Evolutionary conservation across 2,329 filamentous ascomycete species (phyloP), one percentile per base, ranked within the genome.

Genomic region (Sporothrix pseudoabietina): DNA sequence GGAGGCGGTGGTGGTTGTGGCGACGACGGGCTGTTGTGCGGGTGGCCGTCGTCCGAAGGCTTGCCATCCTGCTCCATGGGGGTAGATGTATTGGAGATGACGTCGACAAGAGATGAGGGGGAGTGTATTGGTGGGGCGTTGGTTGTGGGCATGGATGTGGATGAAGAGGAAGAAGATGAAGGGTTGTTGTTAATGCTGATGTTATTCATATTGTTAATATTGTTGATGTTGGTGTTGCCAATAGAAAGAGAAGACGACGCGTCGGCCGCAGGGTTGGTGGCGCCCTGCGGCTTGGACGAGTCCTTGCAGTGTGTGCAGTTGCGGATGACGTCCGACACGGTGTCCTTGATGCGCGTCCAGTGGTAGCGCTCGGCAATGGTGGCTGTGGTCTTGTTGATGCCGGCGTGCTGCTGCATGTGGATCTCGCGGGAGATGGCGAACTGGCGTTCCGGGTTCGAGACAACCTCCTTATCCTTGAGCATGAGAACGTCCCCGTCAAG

Each of bases 321-420:
- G 78, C 93, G 91, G 82, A 98, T 97, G 78, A 97, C 94, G 80
- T 95, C 91, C 80, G 92, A 96, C 75, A 98, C 96, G 0, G 95
- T 98, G 82, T 98, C 94, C 81, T 98, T 99, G 84, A 98, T 98
- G 75, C 95, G 89, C 66, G 97, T 94, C 96, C 96, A 99, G 83
- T 98, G 96, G 80, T 95, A 98, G 79, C 91, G 92, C 80, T 98
- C 93, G 12, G 95, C 94, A 78, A 99, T 97, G 26, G 90, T 92
- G 26, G 95, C 94, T 0, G 95, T 98, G 0, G 95, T 98, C 84
- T 98, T 98, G 85, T 99, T 99, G 85, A 98, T 98, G 70, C 96
- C 96, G 7, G 92, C 94, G 80, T 99, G 96, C 57, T 91, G 87
- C 72, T 84, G 82, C 73, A 89, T 85, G 82, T 99, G 96, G 52